Evolutionary conservation across 345 rosid genomes (phyloP).

Genomic region (Rhizophora mangle): DNA sequence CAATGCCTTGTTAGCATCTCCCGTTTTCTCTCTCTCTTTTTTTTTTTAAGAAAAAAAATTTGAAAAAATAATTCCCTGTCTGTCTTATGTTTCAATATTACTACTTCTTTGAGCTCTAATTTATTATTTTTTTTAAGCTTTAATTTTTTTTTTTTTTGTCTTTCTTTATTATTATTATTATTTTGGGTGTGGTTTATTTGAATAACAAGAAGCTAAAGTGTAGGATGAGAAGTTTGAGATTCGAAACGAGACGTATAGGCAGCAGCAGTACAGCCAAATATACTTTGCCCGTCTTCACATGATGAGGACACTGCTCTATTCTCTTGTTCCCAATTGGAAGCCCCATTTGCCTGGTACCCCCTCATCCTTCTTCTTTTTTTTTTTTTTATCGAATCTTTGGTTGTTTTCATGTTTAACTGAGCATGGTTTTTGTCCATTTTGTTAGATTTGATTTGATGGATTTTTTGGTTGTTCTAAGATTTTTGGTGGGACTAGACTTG

Average conservation of each 20-base stretch:
- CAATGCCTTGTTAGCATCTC: slow-evolving; percentile 35
- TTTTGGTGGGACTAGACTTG: neutral
- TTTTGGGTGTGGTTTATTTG: neutral
- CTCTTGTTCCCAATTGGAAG: slow-evolving; percentile 77
- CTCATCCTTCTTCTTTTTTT: neutral
- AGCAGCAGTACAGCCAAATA: slow-evolving; percentile 93
- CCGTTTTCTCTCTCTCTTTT: neutral
- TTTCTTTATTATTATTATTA: neutral
- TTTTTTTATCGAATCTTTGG: neutral
- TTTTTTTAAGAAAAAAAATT: neutral
- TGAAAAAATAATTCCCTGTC: neutral
- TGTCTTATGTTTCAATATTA: no score
- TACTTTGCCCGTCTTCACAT: slow-evolving; percentile 81
- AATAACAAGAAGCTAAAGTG: neutral
- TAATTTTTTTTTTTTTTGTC: neutral
- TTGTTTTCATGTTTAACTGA: neutral
- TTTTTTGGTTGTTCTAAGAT: neutral
- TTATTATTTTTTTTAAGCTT: neutral
- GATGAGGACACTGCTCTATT: slow-evolving; percentile 73
- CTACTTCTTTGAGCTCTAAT: neutral
- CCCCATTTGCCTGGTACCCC: slow-evolving; percentile 58
- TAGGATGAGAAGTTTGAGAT: slow-evolving; percentile 81
- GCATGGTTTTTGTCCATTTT: neutral
- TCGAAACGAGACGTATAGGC: slow-evolving; percentile 66
- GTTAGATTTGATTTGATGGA: neutral